Evolutionary conservation across 2,329 filamentous ascomycete species (phyloP).

Genomic region (Dissoconium aciculare): DNA sequence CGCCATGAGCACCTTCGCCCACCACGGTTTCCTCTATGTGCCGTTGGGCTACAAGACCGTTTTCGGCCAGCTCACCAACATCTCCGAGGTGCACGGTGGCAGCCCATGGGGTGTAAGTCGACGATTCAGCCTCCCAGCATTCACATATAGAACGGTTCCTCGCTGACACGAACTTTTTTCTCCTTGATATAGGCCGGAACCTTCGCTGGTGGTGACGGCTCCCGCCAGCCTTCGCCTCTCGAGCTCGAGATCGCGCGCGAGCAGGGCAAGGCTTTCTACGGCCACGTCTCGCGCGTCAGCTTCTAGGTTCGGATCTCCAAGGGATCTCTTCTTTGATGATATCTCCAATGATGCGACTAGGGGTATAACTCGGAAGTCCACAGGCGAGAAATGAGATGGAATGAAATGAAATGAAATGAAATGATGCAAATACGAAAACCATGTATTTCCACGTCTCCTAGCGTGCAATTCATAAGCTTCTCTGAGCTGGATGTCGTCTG

Average conservation of each 20-base stretch:
- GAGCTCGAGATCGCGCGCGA: slow-evolving; percentile 67
- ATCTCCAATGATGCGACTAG: too few species aligned
- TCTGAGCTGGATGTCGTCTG: too few species aligned
- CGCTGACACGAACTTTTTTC: slow-evolving; percentile 4
- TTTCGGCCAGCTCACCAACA: slow-evolving; percentile 54
- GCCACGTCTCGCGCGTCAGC: slow-evolving; percentile 55
- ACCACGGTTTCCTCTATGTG: slow-evolving; percentile 95
- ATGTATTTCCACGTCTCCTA: too few species aligned
- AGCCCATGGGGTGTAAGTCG: slow-evolving; percentile 76
- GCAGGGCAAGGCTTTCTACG: slow-evolving; percentile 78
- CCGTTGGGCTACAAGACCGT: slow-evolving; percentile 79
- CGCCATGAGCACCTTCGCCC: slow-evolving; percentile 68
- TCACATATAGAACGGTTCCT: neutral
- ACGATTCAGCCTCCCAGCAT: neutral
- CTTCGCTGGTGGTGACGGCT: slow-evolving; percentile 48
- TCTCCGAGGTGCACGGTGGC: slow-evolving; percentile 72
- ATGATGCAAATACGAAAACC: too few species aligned
- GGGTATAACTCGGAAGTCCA: too few species aligned
- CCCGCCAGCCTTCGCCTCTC: slow-evolving; percentile 57
- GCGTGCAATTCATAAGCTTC: too few species aligned
- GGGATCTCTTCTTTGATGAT: too few species aligned
- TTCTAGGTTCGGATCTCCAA: too few species aligned
- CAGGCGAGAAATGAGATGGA: too few species aligned
- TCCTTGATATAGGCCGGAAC: slow-evolving; percentile 23
- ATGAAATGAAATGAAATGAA: too few species aligned